These are phyloP conservation scores for Coprinopsis strossmayeri DNA, from an alignment of 768 basidiomycete species.

Conservation along the genomic window DNA sequence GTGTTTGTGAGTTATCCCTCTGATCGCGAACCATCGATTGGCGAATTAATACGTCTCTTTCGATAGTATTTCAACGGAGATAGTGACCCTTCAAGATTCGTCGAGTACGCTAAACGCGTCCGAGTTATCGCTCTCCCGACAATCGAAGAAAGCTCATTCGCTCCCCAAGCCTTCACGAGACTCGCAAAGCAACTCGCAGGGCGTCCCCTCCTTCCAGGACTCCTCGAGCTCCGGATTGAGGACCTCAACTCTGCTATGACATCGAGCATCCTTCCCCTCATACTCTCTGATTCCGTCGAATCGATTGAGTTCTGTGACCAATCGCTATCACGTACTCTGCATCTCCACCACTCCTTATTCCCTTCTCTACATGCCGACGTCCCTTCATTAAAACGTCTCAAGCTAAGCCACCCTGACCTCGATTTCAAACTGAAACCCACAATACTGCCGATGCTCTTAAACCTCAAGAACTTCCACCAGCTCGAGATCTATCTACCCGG, in stretches of 20 bases:
- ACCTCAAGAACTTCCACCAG: background rate
- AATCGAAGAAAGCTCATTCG: background rate
- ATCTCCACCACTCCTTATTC: background rate
- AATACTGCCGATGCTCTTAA: background rate
- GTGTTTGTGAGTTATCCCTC: background rate
- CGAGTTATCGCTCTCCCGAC: background rate
- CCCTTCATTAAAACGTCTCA: background rate
- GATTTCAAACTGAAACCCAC: background rate
- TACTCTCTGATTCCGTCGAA: background rate
- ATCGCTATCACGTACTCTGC: background rate
- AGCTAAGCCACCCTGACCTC: background rate
- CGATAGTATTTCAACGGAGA: background rate
- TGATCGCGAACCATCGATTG: background rate
- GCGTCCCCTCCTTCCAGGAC: background rate
- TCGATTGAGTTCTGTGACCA: background rate
- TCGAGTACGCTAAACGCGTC: slow-evolving; percentile 1
- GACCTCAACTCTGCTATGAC: background rate
- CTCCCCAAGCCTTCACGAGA: background rate
- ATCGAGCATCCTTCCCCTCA: background rate
- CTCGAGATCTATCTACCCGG: background rate
- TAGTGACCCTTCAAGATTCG: background rate
- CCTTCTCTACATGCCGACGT: background rate
- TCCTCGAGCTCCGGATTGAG: background rate
- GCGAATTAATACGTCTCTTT: background rate
- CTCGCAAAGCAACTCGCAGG: slow-evolving; percentile 1